These are phyloP conservation scores for Acanthamoeba sp. DNA, from an alignment of 208 protist genomes.

Conservation along the genomic window DNA sequence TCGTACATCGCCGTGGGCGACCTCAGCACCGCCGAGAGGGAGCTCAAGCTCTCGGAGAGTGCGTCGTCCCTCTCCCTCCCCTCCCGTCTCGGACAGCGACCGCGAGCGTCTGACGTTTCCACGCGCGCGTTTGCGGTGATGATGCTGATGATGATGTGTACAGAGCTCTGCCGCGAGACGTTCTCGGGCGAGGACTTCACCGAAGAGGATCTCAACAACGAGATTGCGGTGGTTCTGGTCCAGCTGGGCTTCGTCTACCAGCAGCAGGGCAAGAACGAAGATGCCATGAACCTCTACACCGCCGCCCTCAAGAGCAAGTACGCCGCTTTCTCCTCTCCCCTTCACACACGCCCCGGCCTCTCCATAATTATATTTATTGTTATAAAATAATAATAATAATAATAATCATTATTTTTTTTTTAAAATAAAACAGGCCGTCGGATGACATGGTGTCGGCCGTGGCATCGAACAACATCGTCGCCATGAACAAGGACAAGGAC, in stretches of 20 bases:
- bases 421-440: constrained; percentile 46
- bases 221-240: constrained; percentile 71
- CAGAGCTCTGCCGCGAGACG: constrained; percentile 51
- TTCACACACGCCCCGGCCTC: no score
- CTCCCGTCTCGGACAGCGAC: no score
- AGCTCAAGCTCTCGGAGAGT: constrained; percentile 67
- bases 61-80: background rate
- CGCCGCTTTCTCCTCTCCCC: background rate
- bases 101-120: no score
- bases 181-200: constrained; percentile 37
- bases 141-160: no score
- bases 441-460: constrained; percentile 72
- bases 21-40: constrained; percentile 35
- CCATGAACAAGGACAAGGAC: constrained; percentile 69
- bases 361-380: no score
- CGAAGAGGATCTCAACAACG: constrained; percentile 68
- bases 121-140: no score
- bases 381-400: no score
- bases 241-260: constrained; percentile 72
- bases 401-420: no score
- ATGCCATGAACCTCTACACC: constrained; percentile 72
- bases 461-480: constrained; percentile 75
- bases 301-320: constrained; percentile 71
- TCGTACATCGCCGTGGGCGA: constrained; percentile 63
- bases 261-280: constrained; percentile 38